Conservation (phyloP, 2,329 filamentous ascomycete species). For the Apiospora kogelbergensis region DNA sequence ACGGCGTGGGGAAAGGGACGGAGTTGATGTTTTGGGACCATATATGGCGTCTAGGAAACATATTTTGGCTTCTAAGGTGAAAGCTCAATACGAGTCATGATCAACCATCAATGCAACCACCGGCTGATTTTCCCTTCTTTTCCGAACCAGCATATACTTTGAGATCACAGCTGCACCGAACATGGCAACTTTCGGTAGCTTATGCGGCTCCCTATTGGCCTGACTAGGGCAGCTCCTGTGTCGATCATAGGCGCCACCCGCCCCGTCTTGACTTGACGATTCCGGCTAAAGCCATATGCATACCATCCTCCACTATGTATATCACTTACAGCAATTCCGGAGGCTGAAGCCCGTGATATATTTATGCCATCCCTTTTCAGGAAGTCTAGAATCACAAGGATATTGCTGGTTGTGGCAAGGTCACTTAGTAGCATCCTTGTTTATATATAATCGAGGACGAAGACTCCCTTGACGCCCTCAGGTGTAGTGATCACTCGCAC, state of each 20-base stretch:
- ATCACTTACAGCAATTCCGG: not conserved
- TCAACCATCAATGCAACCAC: not conserved
- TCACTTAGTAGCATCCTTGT: not conserved
- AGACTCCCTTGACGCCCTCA: not conserved
- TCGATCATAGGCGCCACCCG: not conserved
- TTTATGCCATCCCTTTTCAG: not conserved
- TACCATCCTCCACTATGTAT: not conserved
- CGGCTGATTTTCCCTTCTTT: not conserved
- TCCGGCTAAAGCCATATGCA: not conserved
- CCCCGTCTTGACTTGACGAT: not conserved
- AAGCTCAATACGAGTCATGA: not conserved
- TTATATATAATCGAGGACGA: not conserved
- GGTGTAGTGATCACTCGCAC: not conserved
- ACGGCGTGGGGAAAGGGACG: not conserved
- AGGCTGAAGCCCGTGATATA: not conserved
- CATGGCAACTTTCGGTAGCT: not conserved
- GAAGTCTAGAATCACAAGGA: not conserved
- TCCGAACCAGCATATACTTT: not conserved
- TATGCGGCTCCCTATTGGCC: not conserved
- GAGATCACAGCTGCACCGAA: not conserved
- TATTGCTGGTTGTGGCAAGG: not conserved
- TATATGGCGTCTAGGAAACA: not conserved
- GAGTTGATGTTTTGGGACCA: not conserved
- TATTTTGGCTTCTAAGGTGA: not conserved
- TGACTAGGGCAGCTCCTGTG: not conserved